Percentiles rank a stretch among this genome's conserved stretches.
These are phyloP conservation scores for Amanita jacksonii DNA, from an alignment of 768 basidiomycete genomes.

Conservation along the genomic window DNA sequence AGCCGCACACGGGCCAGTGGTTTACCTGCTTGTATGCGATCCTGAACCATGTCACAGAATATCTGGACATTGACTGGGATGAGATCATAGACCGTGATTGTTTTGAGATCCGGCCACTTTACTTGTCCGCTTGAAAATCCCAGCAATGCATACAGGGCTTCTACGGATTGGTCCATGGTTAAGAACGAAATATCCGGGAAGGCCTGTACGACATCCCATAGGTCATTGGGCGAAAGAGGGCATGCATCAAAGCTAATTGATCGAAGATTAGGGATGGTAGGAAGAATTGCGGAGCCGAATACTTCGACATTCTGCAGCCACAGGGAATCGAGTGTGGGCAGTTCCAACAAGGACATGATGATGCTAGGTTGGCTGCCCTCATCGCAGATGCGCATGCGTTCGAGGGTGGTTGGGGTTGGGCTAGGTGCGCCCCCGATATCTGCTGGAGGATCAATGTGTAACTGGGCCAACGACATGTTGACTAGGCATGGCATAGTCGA, in stretches of 20 bases:
- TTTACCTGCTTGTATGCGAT: constrained; percentile 13
- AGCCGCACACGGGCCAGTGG: constrained; percentile 20
- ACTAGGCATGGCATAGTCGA: constrained; percentile 24
- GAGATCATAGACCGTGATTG: constrained; percentile 25
- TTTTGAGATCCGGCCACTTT: constrained; percentile 27
- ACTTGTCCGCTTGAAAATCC: constrained; percentile 3
- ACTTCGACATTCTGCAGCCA: constrained; percentile 25
- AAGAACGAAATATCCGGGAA: constrained; percentile 27
- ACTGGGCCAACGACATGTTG: constrained; percentile 32
- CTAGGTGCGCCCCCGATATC: constrained; percentile 19
- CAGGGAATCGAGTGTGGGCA: constrained; percentile 27
- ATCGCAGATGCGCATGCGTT: constrained; percentile 32
- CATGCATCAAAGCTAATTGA: constrained; percentile 26
- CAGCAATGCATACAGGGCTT: constrained; percentile 22
- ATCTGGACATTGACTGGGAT: constrained; percentile 19
- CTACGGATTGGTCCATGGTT: constrained; percentile 24
- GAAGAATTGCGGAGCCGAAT: constrained; percentile 24
- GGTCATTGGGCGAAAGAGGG: constrained; percentile 21
- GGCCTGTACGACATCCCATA: constrained; percentile 22
- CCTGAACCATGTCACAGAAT: constrained; percentile 23
- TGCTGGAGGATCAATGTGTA: constrained; percentile 24
- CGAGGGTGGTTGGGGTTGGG: constrained; percentile 26
- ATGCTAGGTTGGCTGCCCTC: constrained; percentile 23
- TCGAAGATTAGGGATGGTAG: constrained; percentile 18
- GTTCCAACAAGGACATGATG: constrained; percentile 25